phyloP scores from a whole-genome alignment of 345 rosid genomes.

The Adansonia digitata region DNA sequence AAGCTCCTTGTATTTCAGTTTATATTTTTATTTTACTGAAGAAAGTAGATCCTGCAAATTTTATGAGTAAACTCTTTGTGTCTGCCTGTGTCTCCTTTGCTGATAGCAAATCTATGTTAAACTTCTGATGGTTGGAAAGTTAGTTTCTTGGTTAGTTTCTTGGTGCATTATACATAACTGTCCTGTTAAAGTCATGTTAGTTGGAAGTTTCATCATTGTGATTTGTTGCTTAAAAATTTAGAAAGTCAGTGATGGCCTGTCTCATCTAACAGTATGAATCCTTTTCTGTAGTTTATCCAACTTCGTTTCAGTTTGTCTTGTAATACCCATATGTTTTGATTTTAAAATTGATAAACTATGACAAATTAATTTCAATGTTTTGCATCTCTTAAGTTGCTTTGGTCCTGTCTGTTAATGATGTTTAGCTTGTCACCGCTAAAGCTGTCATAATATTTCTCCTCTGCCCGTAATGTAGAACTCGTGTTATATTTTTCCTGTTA shows the following conservation, averaged over 20 bases:
- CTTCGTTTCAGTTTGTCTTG: conserved; percentile 5
- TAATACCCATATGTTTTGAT: neutral
- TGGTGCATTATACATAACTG: neutral
- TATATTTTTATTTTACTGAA: neutral
- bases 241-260: conserved; percentile 10
- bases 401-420: conserved; percentile 2
- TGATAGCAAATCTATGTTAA: conserved; percentile 7
- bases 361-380: conserved; percentile 5
- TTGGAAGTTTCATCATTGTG: conserved; percentile 1
- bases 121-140: conserved; percentile 7
- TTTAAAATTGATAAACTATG: neutral
- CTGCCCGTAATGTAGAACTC: neutral
- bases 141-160: neutral
- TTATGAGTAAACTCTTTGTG: neutral
- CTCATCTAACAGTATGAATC: conserved; percentile 6
- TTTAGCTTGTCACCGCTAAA: conserved; percentile 2
- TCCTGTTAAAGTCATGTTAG: conserved; percentile 14
- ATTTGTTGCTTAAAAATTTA: conserved; percentile 11
- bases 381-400: neutral
- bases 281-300: conserved; percentile 12
- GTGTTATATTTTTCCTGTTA: neutral
- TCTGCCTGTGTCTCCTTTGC: neutral
- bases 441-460: neutral
- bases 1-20: neutral
- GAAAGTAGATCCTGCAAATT: conserved; percentile 5